phyloP scores from a whole-genome alignment of 1,284 basidiomycete genomes.

The Leccinum fuscescens region DNA sequence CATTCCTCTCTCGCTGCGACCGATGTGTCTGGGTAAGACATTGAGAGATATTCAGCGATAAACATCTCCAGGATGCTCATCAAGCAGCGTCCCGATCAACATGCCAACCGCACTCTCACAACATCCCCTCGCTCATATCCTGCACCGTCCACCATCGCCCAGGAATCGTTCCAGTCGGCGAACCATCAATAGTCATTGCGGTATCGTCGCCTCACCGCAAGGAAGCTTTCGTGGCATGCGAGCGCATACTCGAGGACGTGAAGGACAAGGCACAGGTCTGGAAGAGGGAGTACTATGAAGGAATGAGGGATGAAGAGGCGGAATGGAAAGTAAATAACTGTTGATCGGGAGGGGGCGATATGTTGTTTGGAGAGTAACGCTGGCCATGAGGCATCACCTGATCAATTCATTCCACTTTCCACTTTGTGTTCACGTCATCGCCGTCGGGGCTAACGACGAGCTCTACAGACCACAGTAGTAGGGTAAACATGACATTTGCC shows the following conservation, averaged over 20 bases:
- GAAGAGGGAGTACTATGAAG: conserved; percentile 86
- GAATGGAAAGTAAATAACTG: conserved; percentile 71
- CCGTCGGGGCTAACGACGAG: conserved; percentile 76
- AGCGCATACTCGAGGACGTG: conserved; percentile 79
- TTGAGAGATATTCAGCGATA: conserved; percentile 1
- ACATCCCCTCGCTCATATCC: conserved; percentile 42
- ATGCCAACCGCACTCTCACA: conserved; percentile 36
- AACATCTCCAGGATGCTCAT: conserved; percentile 38
- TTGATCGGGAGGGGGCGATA: conserved; percentile 14
- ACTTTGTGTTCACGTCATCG: conserved; percentile 65
- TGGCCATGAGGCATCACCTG: conserved; percentile 10
- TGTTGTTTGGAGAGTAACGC: conserved; percentile 8
- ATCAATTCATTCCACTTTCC: conserved; percentile 68
- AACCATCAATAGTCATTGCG: conserved; percentile 82
- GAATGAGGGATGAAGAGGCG: conserved; percentile 55
- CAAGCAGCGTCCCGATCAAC: conserved; percentile 42
- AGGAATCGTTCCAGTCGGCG: conserved; percentile 73
- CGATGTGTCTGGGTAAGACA: conserved; percentile 40
- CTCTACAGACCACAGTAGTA: conserved; percentile 78
- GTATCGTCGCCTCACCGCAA: conserved; percentile 84
- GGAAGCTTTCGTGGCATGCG: conserved; percentile 78
- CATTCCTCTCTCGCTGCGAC: conserved; percentile 45
- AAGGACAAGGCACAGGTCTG: conserved; percentile 84
- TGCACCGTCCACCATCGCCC: conserved; percentile 77
- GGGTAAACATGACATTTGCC: conserved; percentile 83